These are phyloP conservation scores for Nemania sp. DNA, from an alignment of 2,329 filamentous ascomycete genomes.

Conservation along the genomic window DNA sequence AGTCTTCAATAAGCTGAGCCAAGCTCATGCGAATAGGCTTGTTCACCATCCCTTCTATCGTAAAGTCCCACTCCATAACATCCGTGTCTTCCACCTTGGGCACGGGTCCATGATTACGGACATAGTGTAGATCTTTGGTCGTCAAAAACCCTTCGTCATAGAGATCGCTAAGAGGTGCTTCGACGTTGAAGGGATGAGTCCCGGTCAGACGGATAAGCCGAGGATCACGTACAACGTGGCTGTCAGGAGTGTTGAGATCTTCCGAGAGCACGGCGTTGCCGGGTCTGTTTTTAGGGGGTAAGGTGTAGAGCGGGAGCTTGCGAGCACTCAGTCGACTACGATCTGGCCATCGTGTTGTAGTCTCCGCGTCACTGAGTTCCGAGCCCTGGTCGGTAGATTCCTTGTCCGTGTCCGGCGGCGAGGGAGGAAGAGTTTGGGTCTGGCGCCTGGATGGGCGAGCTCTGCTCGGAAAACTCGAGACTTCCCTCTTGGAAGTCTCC, in stretches of 20 bases:
- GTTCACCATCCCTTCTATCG: constrained; percentile 81
- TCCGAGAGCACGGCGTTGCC: constrained; percentile 67
- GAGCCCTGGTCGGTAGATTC: constrained; percentile 43
- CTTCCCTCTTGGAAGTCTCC: constrained; percentile 2
- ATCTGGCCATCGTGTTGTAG: constrained; percentile 16
- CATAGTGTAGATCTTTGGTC: constrained; percentile 85
- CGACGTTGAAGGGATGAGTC: constrained; percentile 88
- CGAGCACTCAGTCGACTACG: constrained; percentile 25
- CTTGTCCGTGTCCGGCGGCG: constrained; percentile 46
- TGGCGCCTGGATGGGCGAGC: constrained; percentile 2
- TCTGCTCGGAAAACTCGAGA: background rate
- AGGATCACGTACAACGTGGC: constrained; percentile 77
- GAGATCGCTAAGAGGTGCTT: constrained; percentile 77
- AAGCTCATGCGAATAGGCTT: constrained; percentile 73
- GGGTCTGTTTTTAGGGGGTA: constrained; percentile 66
- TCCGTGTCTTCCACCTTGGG: constrained; percentile 73
- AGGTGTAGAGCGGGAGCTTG: constrained; percentile 52
- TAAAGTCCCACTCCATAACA: constrained; percentile 78
- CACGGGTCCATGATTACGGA: constrained; percentile 85
- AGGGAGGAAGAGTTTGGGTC: constrained; percentile 41
- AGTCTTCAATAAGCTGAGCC: constrained; percentile 71
- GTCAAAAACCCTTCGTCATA: constrained; percentile 85
- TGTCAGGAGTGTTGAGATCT: constrained; percentile 82
- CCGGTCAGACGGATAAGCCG: constrained; percentile 85
- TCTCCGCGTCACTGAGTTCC: constrained; percentile 32